Percentiles rank a stretch among this genome's conserved stretches.
Conservation (phyloP, 164 flowering plant genomes). For the Umbellularia californica region DNA sequence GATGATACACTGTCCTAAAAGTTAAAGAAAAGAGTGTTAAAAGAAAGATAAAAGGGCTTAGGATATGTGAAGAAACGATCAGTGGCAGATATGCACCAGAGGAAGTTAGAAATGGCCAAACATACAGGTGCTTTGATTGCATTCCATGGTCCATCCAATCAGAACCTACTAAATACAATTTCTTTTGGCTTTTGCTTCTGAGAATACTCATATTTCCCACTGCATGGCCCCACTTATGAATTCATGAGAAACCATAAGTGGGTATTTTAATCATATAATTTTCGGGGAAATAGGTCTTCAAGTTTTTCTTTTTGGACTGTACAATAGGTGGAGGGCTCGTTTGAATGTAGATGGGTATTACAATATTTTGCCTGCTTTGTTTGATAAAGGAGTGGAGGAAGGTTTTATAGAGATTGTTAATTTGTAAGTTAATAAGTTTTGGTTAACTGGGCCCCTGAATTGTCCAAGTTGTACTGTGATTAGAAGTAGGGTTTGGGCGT, state of each 20-base stretch:
- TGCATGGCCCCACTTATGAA: constrained; percentile 45
- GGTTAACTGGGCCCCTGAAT: too few species aligned
- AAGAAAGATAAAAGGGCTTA: too few species aligned
- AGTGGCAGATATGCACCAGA: constrained; percentile 18
- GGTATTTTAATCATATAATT: neutral
- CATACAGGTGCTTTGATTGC: constrained; percentile 20
- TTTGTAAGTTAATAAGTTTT: too few species aligned
- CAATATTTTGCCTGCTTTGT: constrained; percentile 40
- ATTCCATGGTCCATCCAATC: constrained; percentile 11
- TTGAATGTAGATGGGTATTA: constrained; percentile 53
- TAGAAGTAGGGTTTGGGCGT: too few species aligned
- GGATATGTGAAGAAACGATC: constrained; percentile 6
- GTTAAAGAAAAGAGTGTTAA: too few species aligned
- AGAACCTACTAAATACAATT: neutral
- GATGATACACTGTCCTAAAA: too few species aligned
- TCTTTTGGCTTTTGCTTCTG: neutral
- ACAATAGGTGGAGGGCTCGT: constrained; percentile 45
- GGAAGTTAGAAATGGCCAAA: constrained; percentile 18
- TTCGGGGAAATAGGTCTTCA: neutral
- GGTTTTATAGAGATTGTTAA: too few species aligned
- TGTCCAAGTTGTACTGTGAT: too few species aligned
- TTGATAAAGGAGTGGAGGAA: constrained; percentile 55
- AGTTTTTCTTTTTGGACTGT: neutral
- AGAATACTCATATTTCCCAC: constrained; percentile 62
- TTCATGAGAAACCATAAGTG: constrained; percentile 40